These are phyloP conservation scores for Ambrosia artemisiifolia DNA, from an alignment of 129 eudicot species.

Conservation along the genomic window DNA sequence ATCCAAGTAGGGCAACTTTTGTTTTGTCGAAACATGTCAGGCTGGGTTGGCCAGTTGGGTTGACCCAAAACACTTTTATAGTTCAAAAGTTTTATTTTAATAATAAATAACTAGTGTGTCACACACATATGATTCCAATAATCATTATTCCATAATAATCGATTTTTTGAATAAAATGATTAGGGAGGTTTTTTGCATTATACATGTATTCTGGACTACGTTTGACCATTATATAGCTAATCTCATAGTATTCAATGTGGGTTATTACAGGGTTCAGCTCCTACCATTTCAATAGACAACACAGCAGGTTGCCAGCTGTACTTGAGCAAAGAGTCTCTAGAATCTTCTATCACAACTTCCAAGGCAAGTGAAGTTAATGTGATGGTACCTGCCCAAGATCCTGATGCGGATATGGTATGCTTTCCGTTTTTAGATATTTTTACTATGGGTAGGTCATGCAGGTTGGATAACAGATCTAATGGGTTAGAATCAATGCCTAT, in stretches of 20 bases:
- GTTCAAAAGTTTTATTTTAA: not conserved
- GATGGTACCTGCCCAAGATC: slow-evolving; percentile 62
- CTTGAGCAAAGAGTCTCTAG: slow-evolving; percentile 77
- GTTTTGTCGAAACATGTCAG: not conserved
- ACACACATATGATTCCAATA: not conserved
- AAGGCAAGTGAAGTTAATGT: slow-evolving; percentile 95
- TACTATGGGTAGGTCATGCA: not conserved
- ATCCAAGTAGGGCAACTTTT: not conserved
- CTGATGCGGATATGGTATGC: slow-evolving; percentile 87
- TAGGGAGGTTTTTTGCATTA: not conserved
- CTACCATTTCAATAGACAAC: slow-evolving; percentile 92
- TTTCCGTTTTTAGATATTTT: not conserved
- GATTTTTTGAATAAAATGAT: not conserved
- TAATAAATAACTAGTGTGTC: not conserved
- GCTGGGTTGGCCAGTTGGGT: not conserved
- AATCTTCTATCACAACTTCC: slow-evolving; percentile 80
- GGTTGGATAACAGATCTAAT: not conserved
- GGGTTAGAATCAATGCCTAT: not conserved
- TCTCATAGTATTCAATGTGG: not conserved
- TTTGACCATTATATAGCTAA: not conserved
- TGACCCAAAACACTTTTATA: not conserved
- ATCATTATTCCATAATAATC: not conserved
- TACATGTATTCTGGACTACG: not conserved
- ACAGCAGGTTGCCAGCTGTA: slow-evolving; percentile 86
- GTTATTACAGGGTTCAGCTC: slow-evolving; percentile 70